Conservation (phyloP, 495 filamentous ascomycete species). For the Patellaria atrata region DNA sequence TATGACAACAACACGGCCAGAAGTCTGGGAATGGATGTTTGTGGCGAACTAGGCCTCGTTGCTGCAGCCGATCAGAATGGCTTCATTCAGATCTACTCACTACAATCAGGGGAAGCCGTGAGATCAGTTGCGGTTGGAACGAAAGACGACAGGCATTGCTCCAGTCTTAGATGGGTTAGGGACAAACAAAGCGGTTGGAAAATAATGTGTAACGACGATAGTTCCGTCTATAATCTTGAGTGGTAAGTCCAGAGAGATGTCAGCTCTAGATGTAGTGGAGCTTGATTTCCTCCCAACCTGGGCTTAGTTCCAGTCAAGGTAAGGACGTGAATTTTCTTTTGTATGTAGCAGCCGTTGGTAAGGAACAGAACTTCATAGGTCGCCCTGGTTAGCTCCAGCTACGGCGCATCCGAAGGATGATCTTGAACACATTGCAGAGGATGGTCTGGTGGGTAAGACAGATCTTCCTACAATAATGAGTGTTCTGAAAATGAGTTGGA, state of each 20-base stretch:
- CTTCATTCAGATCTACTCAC: constrained; percentile 10
- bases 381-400: constrained; percentile 41
- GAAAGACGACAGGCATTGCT: too few relatives aligned
- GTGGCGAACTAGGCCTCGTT: constrained; percentile 15
- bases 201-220: too few relatives aligned
- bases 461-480: constrained; percentile 79
- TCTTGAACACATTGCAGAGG: constrained; percentile 56
- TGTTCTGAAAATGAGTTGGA: constrained; percentile 45
- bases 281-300: too few relatives aligned
- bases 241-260: too few relatives aligned
- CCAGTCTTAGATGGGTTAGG: too few relatives aligned
- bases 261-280: too few relatives aligned
- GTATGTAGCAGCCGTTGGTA: constrained; percentile 49
- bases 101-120: constrained; percentile 14
- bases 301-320: too few relatives aligned
- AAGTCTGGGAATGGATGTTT: constrained; percentile 20
- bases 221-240: too few relatives aligned
- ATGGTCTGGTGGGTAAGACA: constrained; percentile 30
- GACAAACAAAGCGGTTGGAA: too few relatives aligned
- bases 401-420: constrained; percentile 37
- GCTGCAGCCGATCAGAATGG: constrained; percentile 18
- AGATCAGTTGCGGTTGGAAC: background rate
- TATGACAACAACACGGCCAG: constrained; percentile 6
- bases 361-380: constrained; percentile 41
- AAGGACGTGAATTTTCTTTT: too few relatives aligned